Evolutionary conservation across 768 basidiomycete genomes (phyloP).

Genomic region (Boletus vinaceobasis): DNA sequence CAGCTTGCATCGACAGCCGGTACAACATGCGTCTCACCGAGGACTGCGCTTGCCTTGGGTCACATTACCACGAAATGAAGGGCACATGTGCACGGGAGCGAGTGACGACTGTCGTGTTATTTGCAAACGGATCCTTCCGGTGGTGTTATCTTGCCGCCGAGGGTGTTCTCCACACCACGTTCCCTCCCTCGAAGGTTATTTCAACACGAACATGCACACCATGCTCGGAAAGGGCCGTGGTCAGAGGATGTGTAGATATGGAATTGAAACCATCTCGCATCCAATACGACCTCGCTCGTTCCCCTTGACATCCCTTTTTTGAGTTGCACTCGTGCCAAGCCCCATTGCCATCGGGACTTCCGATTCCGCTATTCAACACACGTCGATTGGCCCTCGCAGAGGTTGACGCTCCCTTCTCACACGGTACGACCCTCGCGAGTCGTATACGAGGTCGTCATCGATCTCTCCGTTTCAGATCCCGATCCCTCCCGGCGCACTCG

Average conservation of each 20-base stretch:
- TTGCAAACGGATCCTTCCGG: slow-evolving; percentile 21
- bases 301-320: slow-evolving; percentile 18
- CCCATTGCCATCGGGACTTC: slow-evolving; percentile 28
- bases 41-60: too few species aligned
- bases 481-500: slow-evolving; percentile 5
- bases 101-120: slow-evolving; percentile 18
- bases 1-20: too few species aligned
- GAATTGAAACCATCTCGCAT: slow-evolving; percentile 13
- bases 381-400: slow-evolving; percentile 22
- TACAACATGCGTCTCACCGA: too few species aligned
- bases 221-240: slow-evolving; percentile 23
- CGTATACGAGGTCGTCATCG: not conserved
- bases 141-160: slow-evolving; percentile 20
- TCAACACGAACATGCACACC: slow-evolving; percentile 9
- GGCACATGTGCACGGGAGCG: slow-evolving; percentile 21
- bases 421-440: too few species aligned
- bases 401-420: too few species aligned
- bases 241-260: too few species aligned
- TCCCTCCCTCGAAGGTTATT: slow-evolving; percentile 31
- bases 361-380: slow-evolving; percentile 28
- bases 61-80: slow-evolving; percentile 15
- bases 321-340: slow-evolving; percentile 20
- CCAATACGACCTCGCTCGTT: slow-evolving; percentile 10
- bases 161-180: slow-evolving; percentile 30
- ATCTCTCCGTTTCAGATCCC: slow-evolving; percentile 10